These are phyloP conservation scores for Cymodocea nodosa DNA, from an alignment of 116 monocot species.

Conservation along the genomic window DNA sequence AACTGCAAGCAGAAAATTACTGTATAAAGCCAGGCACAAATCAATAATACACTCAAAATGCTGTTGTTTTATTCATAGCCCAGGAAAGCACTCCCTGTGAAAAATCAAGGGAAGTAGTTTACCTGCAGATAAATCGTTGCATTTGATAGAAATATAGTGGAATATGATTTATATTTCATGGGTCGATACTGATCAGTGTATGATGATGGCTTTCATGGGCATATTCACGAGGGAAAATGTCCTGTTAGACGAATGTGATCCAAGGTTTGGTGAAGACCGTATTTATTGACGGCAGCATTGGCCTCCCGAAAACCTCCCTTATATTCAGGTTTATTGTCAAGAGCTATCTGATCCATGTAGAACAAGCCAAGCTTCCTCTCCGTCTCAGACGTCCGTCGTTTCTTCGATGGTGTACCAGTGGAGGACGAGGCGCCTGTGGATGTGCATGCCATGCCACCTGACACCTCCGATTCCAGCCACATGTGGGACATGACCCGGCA, in stretches of 20 bases:
- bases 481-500: conserved; percentile 85
- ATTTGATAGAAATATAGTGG: neutral
- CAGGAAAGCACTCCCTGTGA: neutral
- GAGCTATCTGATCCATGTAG: conserved; percentile 87
- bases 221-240: conserved; percentile 33
- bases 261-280: conserved; percentile 63
- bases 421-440: conserved; percentile 29
- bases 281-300: conserved; percentile 58
- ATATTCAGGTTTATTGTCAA: conserved; percentile 71
- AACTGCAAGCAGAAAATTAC: neutral
- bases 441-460: conserved; percentile 26
- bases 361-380: conserved; percentile 88
- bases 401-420: conserved; percentile 61
- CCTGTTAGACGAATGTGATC: conserved; percentile 74
- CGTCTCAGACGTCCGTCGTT: conserved; percentile 39
- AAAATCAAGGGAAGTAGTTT: neutral
- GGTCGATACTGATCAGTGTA: too few species aligned
- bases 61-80: too few species aligned
- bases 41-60: too few species aligned
- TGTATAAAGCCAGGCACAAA: neutral
- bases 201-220: too few species aligned
- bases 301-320: conserved; percentile 87
- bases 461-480: conserved; percentile 93
- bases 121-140: neutral
- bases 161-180: too few species aligned